Evolutionary conservation across 2,329 filamentous ascomycete species (phyloP).

Genomic region (Epichloe scottii): DNA sequence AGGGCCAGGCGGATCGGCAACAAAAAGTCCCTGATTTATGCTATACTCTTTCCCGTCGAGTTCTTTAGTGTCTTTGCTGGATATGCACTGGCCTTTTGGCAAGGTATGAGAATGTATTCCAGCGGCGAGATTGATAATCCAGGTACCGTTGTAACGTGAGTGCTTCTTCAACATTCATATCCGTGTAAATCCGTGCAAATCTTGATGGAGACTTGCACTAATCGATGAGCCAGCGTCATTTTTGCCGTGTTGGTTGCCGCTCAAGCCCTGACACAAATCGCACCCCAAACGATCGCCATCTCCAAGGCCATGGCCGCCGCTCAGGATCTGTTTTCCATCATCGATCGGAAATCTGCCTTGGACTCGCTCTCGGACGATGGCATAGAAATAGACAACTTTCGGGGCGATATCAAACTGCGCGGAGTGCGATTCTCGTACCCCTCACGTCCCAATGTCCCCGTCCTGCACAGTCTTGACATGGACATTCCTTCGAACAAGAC

Average conservation of each 20-base stretch:
- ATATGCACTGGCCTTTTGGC: conserved; percentile 38
- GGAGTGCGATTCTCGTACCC: conserved; percentile 44
- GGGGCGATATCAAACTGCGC: conserved; percentile 34
- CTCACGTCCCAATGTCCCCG: conserved; percentile 35
- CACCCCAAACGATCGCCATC: conserved; percentile 32
- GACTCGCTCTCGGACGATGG: conserved; percentile 30
- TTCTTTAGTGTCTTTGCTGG: conserved; percentile 36
- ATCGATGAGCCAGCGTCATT: conserved; percentile 24
- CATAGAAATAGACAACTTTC: conserved; percentile 14
- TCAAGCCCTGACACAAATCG: conserved; percentile 31
- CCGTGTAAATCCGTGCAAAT: conserved; percentile 16
- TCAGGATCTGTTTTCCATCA: conserved; percentile 32
- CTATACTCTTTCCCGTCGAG: conserved; percentile 30
- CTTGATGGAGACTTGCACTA: neutral
- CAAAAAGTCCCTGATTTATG: conserved; percentile 31
- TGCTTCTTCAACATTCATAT: neutral
- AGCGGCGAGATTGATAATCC: conserved; percentile 29
- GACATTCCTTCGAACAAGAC: conserved; percentile 32
- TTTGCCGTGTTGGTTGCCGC: conserved; percentile 35
- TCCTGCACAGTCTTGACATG: conserved; percentile 30
- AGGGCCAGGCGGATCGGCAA: conserved; percentile 25
- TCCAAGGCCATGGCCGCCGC: conserved; percentile 34
- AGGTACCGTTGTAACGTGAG: conserved; percentile 34
- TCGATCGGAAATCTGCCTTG: conserved; percentile 31
- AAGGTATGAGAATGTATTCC: conserved; percentile 34